Evolutionary conservation across 345 rosid genomes (phyloP), one percentile per base, ranked within the genome.

Genomic region (Pugionium dolabratum): DNA sequence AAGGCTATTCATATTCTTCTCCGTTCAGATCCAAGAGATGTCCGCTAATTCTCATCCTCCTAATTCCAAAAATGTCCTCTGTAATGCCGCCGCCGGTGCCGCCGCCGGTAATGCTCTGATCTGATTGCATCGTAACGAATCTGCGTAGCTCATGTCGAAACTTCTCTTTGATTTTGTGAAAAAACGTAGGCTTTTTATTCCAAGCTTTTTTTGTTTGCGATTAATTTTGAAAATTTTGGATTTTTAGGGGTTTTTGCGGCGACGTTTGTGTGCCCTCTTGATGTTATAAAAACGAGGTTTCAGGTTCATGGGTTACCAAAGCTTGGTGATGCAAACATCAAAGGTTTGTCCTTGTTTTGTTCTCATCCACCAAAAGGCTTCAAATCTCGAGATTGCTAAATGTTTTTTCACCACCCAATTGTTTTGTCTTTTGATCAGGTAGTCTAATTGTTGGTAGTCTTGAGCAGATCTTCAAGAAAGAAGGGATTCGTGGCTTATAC

Each of bases 11-110:
- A 41, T 32, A n/a, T 25, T 58, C 45, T 61, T 71, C 53, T 10
- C 43, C 30, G 7, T 41, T 29, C 65, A 57, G 67, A 31, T 58
- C 73, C 68, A 28, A 33, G 75, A 66, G 1, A 88, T 90, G 97
- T 44, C 88, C 46, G 33, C 74, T 72, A 80, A 81, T 73, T 79
- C 90, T 68, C 88, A 83, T 68, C 74, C 34, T 75, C 81, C 76
- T 76, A 79, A 59, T 66, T 73, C 89, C 77, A 65, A 28, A 72
- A 80, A 69, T n/a, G 73, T 84, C 60, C 86, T 90, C 75, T 87
- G 91, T 79, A 88, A 91, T 67, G 97, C 94, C 5, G 94, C 82
- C 47, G 88, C 97, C 30, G 97, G 97, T 36, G 97, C 97, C 18
- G 86, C 96, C 8, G 97, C 97, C 4, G 94, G 96, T 88, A 70